phyloP scores from a whole-genome alignment of 768 basidiomycete genomes.

The Fibroporia radiculosa region DNA sequence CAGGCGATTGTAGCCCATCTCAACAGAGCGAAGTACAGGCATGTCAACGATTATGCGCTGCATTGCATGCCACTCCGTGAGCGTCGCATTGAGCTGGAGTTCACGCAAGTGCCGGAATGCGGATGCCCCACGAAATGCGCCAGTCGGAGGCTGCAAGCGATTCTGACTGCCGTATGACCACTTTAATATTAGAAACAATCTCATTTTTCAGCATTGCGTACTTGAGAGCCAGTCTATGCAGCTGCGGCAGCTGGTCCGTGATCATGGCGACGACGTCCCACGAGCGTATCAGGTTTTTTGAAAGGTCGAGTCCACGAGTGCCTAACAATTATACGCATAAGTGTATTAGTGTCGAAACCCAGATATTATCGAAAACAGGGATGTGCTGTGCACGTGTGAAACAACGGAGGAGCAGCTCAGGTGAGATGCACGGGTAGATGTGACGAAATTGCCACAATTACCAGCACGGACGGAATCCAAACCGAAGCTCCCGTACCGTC shows the following conservation, averaged over 20 bases:
- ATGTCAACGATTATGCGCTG: constrained; percentile 40
- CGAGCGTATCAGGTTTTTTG: constrained; percentile 58
- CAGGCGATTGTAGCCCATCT: constrained; percentile 67
- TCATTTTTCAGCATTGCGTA: constrained; percentile 31
- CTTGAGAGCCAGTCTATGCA: constrained; percentile 74
- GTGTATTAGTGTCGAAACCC: too few species aligned
- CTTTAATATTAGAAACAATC: background rate
- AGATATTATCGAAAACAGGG: too few species aligned
- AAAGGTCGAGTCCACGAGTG: constrained; percentile 75
- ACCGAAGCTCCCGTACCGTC: too few species aligned
- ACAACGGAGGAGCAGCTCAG: background rate
- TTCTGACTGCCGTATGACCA: constrained; percentile 46
- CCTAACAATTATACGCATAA: too few species aligned
- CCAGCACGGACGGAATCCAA: too few species aligned
- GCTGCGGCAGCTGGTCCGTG: constrained; percentile 45
- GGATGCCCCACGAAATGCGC: constrained; percentile 22
- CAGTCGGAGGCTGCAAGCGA: constrained; percentile 42
- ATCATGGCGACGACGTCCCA: constrained; percentile 71
- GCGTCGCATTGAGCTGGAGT: constrained; percentile 67
- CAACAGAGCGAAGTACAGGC: constrained; percentile 46
- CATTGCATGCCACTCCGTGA: constrained; percentile 67
- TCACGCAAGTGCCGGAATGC: constrained; percentile 52
- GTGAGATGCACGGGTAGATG: too few species aligned
- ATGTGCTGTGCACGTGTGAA: too few species aligned
- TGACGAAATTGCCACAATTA: too few species aligned